Evolutionary conservation across 805 yeast species (phyloP).

Genomic region (Candida xiaguanensis): DNA sequence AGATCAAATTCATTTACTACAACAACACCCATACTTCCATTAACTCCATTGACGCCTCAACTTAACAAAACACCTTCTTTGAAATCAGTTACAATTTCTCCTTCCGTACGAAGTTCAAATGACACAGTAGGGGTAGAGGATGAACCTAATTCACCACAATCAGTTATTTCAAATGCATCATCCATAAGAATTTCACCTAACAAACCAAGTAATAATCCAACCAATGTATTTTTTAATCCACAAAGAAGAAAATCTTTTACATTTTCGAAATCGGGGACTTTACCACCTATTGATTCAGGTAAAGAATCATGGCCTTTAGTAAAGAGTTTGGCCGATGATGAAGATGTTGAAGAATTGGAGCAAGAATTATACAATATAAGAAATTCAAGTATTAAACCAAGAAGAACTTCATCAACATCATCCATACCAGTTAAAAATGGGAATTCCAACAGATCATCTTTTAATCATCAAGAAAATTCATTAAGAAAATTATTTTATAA

Average conservation of each 20-base stretch:
- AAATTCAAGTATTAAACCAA: slow-evolving; percentile 4
- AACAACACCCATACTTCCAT: slow-evolving; percentile 1
- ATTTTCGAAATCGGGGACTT: slow-evolving; percentile 9
- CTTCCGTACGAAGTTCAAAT: slow-evolving; percentile 20
- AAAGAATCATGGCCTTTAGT: slow-evolving; percentile 4
- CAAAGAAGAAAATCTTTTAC: slow-evolving; percentile 15
- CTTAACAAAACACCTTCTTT: slow-evolving; percentile 27
- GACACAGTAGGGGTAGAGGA: slow-evolving; percentile 7
- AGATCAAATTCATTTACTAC: background rate
- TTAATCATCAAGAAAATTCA: slow-evolving; percentile 9
- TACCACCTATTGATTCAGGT: slow-evolving; percentile 9
- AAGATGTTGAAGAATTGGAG: background rate
- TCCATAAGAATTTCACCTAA: slow-evolving; percentile 2
- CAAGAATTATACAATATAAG: background rate
- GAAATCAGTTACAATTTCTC: slow-evolving; percentile 37
- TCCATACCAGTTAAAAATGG: slow-evolving; percentile 28
- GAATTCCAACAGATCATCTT: slow-evolving; percentile 19
- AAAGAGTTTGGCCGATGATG: background rate
- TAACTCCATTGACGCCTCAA: slow-evolving; percentile 11
- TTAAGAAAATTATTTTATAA: slow-evolving; percentile 1
- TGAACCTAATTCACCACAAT: slow-evolving; percentile 17
- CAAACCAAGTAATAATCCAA: background rate
- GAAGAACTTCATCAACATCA: slow-evolving; percentile 16
- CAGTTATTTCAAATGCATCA: slow-evolving; percentile 12
- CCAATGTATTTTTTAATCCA: background rate